Base-by-base conservation (phyloP, 139 green algal species). In the Chlamydomonas sp. region DNA sequence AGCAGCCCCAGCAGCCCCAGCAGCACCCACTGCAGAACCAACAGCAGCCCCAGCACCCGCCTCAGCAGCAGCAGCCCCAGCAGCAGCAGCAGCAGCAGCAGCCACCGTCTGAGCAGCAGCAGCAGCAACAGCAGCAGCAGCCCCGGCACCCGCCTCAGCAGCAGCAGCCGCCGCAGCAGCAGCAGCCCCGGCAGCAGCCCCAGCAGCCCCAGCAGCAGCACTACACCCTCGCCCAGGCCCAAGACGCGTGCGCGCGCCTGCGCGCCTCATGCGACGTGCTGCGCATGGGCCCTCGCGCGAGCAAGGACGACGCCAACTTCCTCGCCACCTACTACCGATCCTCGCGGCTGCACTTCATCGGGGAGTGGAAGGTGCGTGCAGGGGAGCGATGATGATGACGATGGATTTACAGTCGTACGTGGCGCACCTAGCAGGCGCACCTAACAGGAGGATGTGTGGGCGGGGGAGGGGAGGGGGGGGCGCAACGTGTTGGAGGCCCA, bases 341-440 rank as follows among this genome's bases (percentile, higher is more conserved):
- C 34, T 87, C 75, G 1, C 81, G 88, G 31, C 80, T 95, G 59
- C 87, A 94, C 73, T 94, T 90, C 75, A 96, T 96, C 29, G 90
- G 90, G 48, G 87, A 67, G 33, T 96, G 89, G 89, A 91, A 91
- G 76, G n/a, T n/a, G n/a, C n/a, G n/a, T n/a, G n/a, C n/a, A n/a
- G n/a, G n/a, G n/a, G 60, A n/a, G n/a, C n/a, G n/a, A n/a, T n/a
- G n/a, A n/a, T n/a, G n/a, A n/a, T n/a, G n/a, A n/a, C n/a, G n/a
- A n/a, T n/a, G n/a, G n/a, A n/a, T n/a, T n/a, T n/a, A n/a, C n/a
- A n/a, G n/a, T n/a, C n/a, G n/a, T n/a, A n/a, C n/a, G n/a, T n/a
- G n/a, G n/a, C n/a, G n/a, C n/a, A n/a, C n/a, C n/a, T n/a, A n/a
- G n/a, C n/a, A n/a, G n/a, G n/a, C n/a, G n/a, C n/a, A n/a, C n/a